Base-by-base conservation (phyloP, 225 moss, liverwort and hornwort species). In the Pseudoscleropodium purum region DNA sequence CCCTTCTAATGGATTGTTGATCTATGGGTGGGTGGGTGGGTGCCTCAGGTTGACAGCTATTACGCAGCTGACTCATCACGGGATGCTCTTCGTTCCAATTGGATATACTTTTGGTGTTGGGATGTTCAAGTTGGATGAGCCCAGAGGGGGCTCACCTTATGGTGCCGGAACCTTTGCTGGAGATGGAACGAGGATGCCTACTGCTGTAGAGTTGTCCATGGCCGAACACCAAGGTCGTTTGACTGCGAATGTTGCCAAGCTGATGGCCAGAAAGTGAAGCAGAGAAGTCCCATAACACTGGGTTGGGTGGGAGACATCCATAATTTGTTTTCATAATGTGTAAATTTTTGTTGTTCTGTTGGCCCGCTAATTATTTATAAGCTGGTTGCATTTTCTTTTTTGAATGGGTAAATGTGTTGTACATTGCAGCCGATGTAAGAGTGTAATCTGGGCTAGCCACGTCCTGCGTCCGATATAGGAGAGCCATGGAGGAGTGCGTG, bases 151-250 rank as follows among this genome's bases (percentile, higher is more conserved):
- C 21, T 92, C 94, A 1, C 91, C 94, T 6, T 94, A 94, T 12
- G 94, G 94, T 43, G 93, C 94, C 17, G 94, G 94, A 21, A 94
- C 94, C 6, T 93, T 87, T 61, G 93, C 94, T 18, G 94, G 94
- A 54, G 92, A 94, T 62, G 94, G 94, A 75, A 94, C 92, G 29
- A 84, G 91, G 85, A 87, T 15, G 83, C 94, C 94, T 4, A 89
- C 82, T 16, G 90, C 45, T 34, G 66, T 81, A 25, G 94, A 94
- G 87, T 74, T 93, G 60, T 90, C 85, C 73, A 89, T 94, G 91
- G 94, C 94, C 51, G 94, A 94, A 75, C 94, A 94, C 88, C 94
- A 94, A 70, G 94, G 94, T 75, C 91, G 92, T 20, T 81, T 90
- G 90, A 94, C 94, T 31, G 94, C 93, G 18, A 93, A 91, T 49